A percentile compares a stretch with the other conserved stretches of the same genome.
phyloP scores from a whole-genome alignment of 441 rosid genomes.

The Adansonia madagascariensis region DNA sequence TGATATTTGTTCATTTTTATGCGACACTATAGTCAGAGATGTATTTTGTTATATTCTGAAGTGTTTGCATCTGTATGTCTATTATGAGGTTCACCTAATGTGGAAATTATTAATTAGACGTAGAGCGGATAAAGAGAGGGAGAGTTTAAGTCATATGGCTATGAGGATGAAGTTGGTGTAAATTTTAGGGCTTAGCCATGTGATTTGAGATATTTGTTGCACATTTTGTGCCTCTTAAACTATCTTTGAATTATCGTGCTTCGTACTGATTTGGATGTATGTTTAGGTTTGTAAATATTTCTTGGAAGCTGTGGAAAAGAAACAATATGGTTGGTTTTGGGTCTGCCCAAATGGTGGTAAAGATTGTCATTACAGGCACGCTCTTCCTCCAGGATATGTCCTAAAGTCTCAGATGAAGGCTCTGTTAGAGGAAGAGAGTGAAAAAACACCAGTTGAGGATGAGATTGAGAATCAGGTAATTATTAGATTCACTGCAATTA shows the following conservation, averaged over 20 bases:
- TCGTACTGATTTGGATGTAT: background rate
- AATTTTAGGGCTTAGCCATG: conserved; percentile 5
- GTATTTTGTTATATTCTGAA: background rate
- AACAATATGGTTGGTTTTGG: conserved; percentile 87
- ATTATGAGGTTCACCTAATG: background rate
- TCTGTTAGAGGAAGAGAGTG: conserved; percentile 78
- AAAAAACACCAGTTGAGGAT: conserved; percentile 77
- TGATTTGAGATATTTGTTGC: background rate
- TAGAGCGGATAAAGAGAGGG: background rate
- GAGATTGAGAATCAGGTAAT: conserved; percentile 89
- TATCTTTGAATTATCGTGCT: background rate
- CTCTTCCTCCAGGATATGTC: conserved; percentile 94
- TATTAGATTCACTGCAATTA: background rate
- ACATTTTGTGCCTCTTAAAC: background rate
- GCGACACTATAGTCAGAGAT: background rate
- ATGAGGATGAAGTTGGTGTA: background rate
- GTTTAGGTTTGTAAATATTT: conserved; percentile 83
- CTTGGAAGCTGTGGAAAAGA: conserved; percentile 71
- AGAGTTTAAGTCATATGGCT: background rate
- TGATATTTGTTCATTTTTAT: background rate
- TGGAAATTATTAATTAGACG: background rate
- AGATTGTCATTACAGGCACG: conserved; percentile 93
- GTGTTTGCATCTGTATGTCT: background rate
- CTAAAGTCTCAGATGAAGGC: conserved; percentile 97
- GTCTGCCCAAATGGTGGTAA: conserved; percentile 83